Base-by-base conservation (phyloP, 208 protist genomes). In the Leishmania tarentolae region DNA sequence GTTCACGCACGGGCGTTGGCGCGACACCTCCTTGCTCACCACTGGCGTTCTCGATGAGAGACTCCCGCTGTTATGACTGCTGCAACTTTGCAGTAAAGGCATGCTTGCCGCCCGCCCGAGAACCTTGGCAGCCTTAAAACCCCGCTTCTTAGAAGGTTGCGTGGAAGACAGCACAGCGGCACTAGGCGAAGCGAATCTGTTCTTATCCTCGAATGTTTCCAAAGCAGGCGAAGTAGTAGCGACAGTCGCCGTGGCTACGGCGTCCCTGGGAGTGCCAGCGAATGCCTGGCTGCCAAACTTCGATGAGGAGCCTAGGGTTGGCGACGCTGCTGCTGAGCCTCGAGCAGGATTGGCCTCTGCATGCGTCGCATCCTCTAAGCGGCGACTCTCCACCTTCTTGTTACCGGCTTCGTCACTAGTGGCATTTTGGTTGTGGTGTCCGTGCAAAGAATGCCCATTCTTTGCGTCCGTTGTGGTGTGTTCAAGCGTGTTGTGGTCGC, bases 401-500 rank as follows among this genome's bases (percentile, higher is more conserved):
- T 17, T 11, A 31, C n/a, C 28, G 47, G 50, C 6, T 44, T 76
- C 46, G 5, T n/a, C 31, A 0, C 9, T n/a, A 3, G 24, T 56
- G 50, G 19, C 47, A 31, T 19, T 31, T 17, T 72, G 42, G 21
- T 72, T 40, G 8, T 52, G 40, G 1, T 72, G 68, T 9, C 37
- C 7, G 42, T 47, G 37, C 21, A 42, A 72, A 24, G 42, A 35
- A 3, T 7, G 6, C 42, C 11, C 7, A 9, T 35, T 50, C 40
- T 37, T 66, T 28, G 21, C 75, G 42, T 37, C 75, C 1, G 37
- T 42, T 28, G 3, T n/a, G 37, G 31, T 17, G 35, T 40, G 28
- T 1, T 66, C 65, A 19, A 69, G 52, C n/a, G 44, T 28, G 35
- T 80, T 80, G 81, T 28, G 9, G 70, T 81, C 81, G 19, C 57